These are phyloP conservation scores for Ustilago shanxiensis DNA, from an alignment of 1,284 basidiomycete species.

Conservation along the genomic window DNA sequence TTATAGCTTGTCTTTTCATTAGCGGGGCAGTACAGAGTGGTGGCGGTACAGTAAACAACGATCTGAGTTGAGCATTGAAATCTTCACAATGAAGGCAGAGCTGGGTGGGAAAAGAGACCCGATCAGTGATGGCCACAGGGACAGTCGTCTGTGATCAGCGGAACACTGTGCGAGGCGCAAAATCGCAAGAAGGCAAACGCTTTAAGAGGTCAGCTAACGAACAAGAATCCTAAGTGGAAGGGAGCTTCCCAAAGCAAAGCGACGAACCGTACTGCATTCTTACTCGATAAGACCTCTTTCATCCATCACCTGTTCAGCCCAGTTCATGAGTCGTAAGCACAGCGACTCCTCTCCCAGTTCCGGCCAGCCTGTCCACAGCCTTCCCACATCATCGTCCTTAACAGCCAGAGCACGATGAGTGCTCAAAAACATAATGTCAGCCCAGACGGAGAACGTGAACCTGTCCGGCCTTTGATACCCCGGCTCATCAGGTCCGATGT, in stretches of 20 bases:
- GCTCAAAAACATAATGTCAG: background rate
- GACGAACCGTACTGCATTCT: background rate
- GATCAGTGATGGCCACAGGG: background rate
- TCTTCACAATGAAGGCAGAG: background rate
- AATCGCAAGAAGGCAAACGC: background rate
- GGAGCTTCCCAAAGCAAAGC: background rate
- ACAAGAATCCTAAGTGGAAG: background rate
- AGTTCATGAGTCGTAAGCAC: background rate
- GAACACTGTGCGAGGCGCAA: background rate
- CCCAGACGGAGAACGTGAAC: background rate
- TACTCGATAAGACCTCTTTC: conserved; percentile 1
- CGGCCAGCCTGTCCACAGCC: background rate
- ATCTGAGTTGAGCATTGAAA: background rate
- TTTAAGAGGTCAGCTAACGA: too few relatives aligned
- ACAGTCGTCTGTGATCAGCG: background rate
- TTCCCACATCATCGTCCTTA: background rate
- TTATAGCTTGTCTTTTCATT: too few relatives aligned
- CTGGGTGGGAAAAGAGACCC: too few relatives aligned
- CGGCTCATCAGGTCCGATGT: background rate
- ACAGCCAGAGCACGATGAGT: background rate
- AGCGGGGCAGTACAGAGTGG: background rate
- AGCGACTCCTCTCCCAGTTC: background rate
- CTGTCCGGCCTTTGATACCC: background rate
- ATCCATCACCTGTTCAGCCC: background rate
- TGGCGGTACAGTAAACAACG: background rate